These are phyloP conservation scores for Euphrasia confusa DNA, from an alignment of 257 asterid species.

Conservation along the genomic window DNA sequence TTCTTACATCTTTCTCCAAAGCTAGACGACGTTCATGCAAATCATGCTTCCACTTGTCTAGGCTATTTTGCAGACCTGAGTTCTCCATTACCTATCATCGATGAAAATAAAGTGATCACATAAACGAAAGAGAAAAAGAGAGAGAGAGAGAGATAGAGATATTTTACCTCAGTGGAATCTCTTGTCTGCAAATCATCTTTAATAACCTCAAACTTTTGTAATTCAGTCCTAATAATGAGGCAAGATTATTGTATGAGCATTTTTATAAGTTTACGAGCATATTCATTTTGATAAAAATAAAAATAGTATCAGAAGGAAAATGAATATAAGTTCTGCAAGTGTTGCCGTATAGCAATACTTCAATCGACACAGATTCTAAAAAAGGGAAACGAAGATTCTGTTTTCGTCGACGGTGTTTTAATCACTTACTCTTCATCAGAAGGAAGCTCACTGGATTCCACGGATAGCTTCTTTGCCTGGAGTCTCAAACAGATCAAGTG, in stretches of 20 bases:
- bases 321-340: no score
- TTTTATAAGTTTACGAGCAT: no score
- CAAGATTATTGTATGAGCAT: constrained; percentile 10
- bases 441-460: constrained; percentile 69
- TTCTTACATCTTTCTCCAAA: constrained; percentile 86
- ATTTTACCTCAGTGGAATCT: constrained; percentile 60
- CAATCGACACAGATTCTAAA: no score
- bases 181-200: constrained; percentile 58
- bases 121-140: constrained; percentile 10
- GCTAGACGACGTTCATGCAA: constrained; percentile 65
- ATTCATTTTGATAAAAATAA: no score
- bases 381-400: constrained; percentile 1
- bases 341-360: no score
- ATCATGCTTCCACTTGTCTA: constrained; percentile 61
- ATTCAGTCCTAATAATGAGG: constrained; percentile 52
- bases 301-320: no score
- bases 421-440: constrained; percentile 80
- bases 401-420: constrained; percentile 24
- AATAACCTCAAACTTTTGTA: constrained; percentile 53
- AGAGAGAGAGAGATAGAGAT: constrained; percentile 19
- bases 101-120: constrained; percentile 24
- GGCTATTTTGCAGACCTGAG: constrained; percentile 49
- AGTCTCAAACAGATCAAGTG: constrained; percentile 24
- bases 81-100: constrained; percentile 48
- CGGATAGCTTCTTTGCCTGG: constrained; percentile 85